phyloP scores from a whole-genome alignment of 73 alveolate species.

The Tetrahymena thermophila region DNA sequence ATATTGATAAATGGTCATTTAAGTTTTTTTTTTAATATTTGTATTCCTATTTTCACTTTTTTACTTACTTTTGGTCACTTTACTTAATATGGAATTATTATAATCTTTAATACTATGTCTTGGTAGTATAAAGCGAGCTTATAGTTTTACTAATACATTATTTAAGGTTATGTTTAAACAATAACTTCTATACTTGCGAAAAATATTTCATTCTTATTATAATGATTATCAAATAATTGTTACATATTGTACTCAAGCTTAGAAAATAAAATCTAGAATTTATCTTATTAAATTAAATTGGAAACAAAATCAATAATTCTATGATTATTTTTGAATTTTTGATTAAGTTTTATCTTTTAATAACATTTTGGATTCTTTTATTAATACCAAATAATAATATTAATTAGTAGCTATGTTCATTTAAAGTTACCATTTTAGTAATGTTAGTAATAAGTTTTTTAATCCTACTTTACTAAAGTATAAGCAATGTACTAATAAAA shows the following conservation, averaged over 20 bases:
- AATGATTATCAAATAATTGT: background rate
- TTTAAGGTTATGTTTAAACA: background rate
- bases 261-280: background rate
- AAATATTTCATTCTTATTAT: background rate
- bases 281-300: background rate
- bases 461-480: background rate
- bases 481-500: background rate
- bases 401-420: background rate
- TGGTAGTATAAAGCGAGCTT: background rate
- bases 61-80: background rate
- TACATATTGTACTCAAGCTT: background rate
- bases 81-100: background rate
- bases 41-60: background rate
- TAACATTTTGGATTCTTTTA: background rate
- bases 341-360: background rate
- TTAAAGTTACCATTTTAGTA: background rate
- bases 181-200: background rate
- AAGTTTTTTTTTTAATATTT: background rate
- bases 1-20: background rate
- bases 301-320: background rate
- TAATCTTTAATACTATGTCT: background rate
- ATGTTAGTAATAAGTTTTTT: background rate
- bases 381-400: background rate
- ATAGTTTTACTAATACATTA: background rate
- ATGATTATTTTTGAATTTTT: background rate